Conservation (phyloP, 345 rosid species). For the Aquilaria sinensis region DNA sequence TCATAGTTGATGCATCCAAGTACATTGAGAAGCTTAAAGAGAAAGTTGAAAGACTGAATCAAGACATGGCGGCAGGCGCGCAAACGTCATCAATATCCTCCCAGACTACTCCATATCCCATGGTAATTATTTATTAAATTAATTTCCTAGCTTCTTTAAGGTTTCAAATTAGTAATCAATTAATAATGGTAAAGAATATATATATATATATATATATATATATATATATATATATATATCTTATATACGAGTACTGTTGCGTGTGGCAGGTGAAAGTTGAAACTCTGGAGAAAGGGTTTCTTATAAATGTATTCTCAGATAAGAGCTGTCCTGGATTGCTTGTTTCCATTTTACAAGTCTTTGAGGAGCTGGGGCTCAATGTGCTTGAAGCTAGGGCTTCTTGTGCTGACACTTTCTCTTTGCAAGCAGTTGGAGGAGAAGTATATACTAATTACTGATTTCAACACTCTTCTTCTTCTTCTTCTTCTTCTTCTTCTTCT, state of each 20-base stretch:
- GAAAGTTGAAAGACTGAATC: conserved; percentile 60
- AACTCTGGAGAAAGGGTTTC: conserved; percentile 74
- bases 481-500: background rate
- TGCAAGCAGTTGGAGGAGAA: conserved; percentile 76
- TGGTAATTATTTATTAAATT: no score
- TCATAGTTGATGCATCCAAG: conserved; percentile 75
- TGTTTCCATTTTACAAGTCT: conserved; percentile 70
- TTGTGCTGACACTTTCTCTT: conserved; percentile 61
- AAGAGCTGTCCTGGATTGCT: conserved; percentile 74
- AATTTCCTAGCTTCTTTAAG: no score
- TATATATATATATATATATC: background rate
- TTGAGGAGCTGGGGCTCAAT: conserved; percentile 74
- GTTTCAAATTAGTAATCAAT: no score
- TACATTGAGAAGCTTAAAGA: conserved; percentile 71
- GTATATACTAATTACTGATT: conserved; percentile 22
- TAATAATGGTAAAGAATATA: background rate
- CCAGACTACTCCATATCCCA: no score
- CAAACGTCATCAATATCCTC: background rate
- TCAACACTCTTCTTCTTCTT: background rate
- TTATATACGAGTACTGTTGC: background rate
- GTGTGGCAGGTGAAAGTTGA: conserved; percentile 64
- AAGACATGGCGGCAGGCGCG: conserved; percentile 25
- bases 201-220: background rate
- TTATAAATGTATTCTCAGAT: conserved; percentile 52
- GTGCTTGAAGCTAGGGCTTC: conserved; percentile 95